phyloP scores from a whole-genome alignment of 2,329 filamentous ascomycete species.

The Cordyceps pruinosa region DNA sequence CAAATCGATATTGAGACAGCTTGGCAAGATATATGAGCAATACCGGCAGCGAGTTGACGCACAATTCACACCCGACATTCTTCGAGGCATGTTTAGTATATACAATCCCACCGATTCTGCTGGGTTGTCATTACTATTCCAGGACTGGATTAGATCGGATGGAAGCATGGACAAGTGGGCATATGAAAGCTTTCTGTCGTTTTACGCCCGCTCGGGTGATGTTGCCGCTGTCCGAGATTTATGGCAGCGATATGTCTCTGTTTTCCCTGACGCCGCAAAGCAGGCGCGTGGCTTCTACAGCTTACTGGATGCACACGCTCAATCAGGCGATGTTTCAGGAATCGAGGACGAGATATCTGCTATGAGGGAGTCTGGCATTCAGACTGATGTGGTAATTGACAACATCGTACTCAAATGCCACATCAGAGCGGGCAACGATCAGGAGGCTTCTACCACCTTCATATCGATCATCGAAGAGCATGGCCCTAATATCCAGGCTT shows the following conservation, averaged over 20 bases:
- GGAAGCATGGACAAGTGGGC: slow-evolving; percentile 35
- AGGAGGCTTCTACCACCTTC: slow-evolving; percentile 59
- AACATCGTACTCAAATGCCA: slow-evolving; percentile 72
- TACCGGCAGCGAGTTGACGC: slow-evolving; percentile 37
- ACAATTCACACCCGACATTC: slow-evolving; percentile 30
- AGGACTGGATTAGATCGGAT: slow-evolving; percentile 41
- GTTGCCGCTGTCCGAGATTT: slow-evolving; percentile 37
- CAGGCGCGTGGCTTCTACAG: slow-evolving; percentile 41
- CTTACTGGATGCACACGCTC: slow-evolving; percentile 65
- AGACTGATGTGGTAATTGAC: slow-evolving; percentile 58
- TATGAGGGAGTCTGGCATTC: slow-evolving; percentile 50
- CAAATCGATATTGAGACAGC: slow-evolving; percentile 24
- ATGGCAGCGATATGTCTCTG: slow-evolving; percentile 36
- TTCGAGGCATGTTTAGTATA: slow-evolving; percentile 40
- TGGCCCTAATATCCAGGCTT: slow-evolving; percentile 56
- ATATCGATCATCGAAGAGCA: slow-evolving; percentile 46
- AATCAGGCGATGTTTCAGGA: slow-evolving; percentile 54
- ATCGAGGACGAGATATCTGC: slow-evolving; percentile 55
- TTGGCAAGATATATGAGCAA: slow-evolving; percentile 37
- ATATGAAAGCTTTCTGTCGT: slow-evolving; percentile 42
- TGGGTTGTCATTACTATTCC: slow-evolving; percentile 39
- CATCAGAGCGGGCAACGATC: slow-evolving; percentile 57
- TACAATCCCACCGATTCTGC: slow-evolving; percentile 31
- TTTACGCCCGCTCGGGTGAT: slow-evolving; percentile 43
- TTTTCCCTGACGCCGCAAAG: slow-evolving; percentile 29